Conservation (phyloP, 768 basidiomycete genomes). For the Thelephora ganbajun region DNA sequence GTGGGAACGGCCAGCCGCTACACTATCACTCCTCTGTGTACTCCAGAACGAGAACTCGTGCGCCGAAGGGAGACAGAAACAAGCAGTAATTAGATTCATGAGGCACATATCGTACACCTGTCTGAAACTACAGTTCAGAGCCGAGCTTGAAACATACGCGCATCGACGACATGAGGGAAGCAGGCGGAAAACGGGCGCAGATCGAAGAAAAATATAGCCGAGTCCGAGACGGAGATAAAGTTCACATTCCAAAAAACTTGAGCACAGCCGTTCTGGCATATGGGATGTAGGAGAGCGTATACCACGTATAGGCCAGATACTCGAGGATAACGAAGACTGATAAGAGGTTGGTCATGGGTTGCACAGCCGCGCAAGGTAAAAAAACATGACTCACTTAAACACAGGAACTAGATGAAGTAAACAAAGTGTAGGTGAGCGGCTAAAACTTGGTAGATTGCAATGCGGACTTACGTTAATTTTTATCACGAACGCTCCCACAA, state of each 20-base stretch:
- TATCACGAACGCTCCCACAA: constrained; percentile 76
- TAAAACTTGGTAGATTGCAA: not conserved
- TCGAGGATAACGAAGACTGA: constrained; percentile 84
- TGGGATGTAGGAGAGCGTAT: constrained; percentile 77
- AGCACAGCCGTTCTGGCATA: constrained; percentile 70
- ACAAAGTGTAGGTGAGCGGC: not conserved
- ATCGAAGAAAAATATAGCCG: not conserved
- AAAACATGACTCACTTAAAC: not conserved
- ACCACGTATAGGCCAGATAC: constrained; percentile 89
- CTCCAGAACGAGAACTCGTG: no score
- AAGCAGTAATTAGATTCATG: no score
- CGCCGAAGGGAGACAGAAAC: no score
- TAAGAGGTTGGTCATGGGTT: not conserved
- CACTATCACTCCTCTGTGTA: no score
- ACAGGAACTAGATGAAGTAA: no score
- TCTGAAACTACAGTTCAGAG: no score
- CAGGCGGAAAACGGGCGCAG: not conserved
- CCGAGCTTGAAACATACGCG: no score
- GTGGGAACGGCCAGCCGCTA: no score
- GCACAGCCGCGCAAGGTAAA: not conserved
- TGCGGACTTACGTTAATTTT: constrained; percentile 38
- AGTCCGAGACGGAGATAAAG: not conserved
- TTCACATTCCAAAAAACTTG: constrained; percentile 40
- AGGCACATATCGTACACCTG: no score
- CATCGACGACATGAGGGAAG: not conserved